Conservation (phyloP, 768 basidiomycete species). For the Pisolithus albus region DNA sequence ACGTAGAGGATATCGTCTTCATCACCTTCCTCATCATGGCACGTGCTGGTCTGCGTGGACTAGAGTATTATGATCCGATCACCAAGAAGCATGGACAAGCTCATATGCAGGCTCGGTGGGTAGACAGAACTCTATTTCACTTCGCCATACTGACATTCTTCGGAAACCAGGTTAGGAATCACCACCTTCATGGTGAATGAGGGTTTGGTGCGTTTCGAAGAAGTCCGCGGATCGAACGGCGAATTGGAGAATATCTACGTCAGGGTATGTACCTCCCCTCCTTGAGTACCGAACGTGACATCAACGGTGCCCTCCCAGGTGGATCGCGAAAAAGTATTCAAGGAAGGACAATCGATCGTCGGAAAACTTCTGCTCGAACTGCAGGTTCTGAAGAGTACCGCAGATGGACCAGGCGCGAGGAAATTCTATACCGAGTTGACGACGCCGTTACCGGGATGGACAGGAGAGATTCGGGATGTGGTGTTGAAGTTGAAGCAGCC, state of each 20-base stretch:
- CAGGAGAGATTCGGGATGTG: conserved; percentile 66
- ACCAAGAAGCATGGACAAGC: conserved; percentile 83
- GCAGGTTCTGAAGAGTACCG: conserved; percentile 81
- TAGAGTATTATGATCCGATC: conserved; percentile 78
- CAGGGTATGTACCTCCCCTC: conserved; percentile 39
- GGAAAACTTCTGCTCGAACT: conserved; percentile 74
- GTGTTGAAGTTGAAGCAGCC: conserved; percentile 83
- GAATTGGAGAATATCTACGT: conserved; percentile 63
- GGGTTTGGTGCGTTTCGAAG: conserved; percentile 65
- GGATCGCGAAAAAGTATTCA: conserved; percentile 61
- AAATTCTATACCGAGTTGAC: conserved; percentile 77
- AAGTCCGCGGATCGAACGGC: conserved; percentile 51
- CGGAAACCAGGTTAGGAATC: conserved; percentile 61
- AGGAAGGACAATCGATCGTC: conserved; percentile 55
- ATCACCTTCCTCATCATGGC: conserved; percentile 83
- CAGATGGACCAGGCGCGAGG: conserved; percentile 75
- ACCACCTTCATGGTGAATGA: conserved; percentile 69
- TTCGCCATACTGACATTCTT: not conserved
- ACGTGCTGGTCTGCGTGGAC: conserved; percentile 68
- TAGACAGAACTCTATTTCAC: not conserved
- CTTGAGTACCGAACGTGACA: not conserved
- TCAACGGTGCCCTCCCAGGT: conserved; percentile 37
- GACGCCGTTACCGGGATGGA: conserved; percentile 63
- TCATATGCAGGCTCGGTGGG: conserved; percentile 84
- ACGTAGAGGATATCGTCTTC: conserved; percentile 72